Evolutionary conservation across 2,329 filamentous ascomycete species (phyloP).

Genomic region (Botrytis sinoallii): DNA sequence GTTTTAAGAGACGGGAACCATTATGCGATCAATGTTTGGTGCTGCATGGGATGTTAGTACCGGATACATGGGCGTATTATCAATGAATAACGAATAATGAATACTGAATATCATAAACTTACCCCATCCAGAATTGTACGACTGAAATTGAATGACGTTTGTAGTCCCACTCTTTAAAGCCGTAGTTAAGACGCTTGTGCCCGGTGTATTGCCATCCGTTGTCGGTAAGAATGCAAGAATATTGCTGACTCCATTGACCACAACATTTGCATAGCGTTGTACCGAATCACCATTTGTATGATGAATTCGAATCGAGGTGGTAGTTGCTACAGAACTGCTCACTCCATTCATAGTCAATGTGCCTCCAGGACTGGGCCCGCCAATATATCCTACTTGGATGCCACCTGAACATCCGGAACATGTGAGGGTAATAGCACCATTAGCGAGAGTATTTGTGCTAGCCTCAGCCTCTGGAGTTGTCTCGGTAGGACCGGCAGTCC

Average conservation of each 20-base stretch:
- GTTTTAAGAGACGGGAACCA: conserved; percentile 47
- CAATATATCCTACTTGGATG: conserved; percentile 52
- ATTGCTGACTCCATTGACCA: conserved; percentile 52
- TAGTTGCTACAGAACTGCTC: conserved; percentile 43
- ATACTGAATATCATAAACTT: conserved; percentile 22
- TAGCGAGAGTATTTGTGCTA: conserved; percentile 41
- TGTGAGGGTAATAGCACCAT: conserved; percentile 45
- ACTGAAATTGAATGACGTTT: conserved; percentile 50
- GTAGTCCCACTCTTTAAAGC: conserved; percentile 45
- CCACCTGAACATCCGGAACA: conserved; percentile 53
- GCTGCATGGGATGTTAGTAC: conserved; percentile 35
- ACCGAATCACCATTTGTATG: conserved; percentile 54
- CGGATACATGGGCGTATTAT: not conserved
- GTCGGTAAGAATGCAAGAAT: conserved; percentile 55
- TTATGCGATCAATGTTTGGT: conserved; percentile 52
- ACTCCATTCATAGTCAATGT: conserved; percentile 49
- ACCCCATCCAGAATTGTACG: conserved; percentile 42
- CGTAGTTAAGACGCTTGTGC: conserved; percentile 47
- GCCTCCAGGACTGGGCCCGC: conserved; percentile 45
- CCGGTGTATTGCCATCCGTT: conserved; percentile 44
- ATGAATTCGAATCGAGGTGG: conserved; percentile 53
- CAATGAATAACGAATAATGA: not conserved
- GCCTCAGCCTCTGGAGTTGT: conserved; percentile 52
- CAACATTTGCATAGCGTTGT: conserved; percentile 52
- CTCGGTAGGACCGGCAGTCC: conserved; percentile 45